phyloP scores from a whole-genome alignment of 768 basidiomycete genomes.

The Collybia sp. region DNA sequence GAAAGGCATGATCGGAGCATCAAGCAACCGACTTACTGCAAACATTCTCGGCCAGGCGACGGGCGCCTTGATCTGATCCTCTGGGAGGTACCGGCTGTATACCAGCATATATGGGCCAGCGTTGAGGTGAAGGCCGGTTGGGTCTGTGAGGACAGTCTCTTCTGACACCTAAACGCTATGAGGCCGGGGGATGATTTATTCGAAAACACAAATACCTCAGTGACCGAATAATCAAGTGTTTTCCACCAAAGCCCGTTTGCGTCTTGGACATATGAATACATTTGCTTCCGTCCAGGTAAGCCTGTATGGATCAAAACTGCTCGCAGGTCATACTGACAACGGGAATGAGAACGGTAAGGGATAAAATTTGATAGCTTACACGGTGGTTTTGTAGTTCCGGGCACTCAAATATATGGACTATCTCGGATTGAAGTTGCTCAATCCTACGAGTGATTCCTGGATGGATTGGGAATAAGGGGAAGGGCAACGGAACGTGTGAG shows the following conservation, averaged over 20 bases:
- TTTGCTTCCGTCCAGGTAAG: constrained; percentile 68
- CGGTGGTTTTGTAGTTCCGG: constrained; percentile 60
- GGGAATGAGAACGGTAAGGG: not conserved
- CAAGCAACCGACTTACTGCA: constrained; percentile 19
- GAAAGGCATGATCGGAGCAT: not conserved
- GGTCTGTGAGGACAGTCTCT: constrained; percentile 62
- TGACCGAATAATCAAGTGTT: constrained; percentile 64
- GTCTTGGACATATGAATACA: constrained; percentile 74
- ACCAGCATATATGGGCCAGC: constrained; percentile 80
- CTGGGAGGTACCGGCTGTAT: constrained; percentile 45
- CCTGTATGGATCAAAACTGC: constrained; percentile 78
- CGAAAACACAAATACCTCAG: constrained; percentile 39
- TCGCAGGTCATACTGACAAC: constrained; percentile 69
- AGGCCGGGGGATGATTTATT: no score
- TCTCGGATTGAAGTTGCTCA: constrained; percentile 35
- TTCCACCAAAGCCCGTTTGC: constrained; percentile 73
- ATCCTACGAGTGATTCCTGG: constrained; percentile 53
- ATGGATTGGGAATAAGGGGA: not conserved
- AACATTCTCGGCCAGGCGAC: constrained; percentile 32
- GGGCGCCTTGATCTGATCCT: constrained; percentile 28
- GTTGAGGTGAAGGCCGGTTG: constrained; percentile 66
- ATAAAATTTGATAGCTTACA: constrained; percentile 27
- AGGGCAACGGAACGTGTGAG: not conserved
- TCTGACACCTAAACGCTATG: constrained; percentile 53
- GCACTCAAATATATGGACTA: constrained; percentile 48